Percentiles rank a stretch among this genome's conserved stretches.
Evolutionary conservation across 371 early-diverging fungal species (phyloP).

Genomic region (Rhizomucor miehei): DNA sequence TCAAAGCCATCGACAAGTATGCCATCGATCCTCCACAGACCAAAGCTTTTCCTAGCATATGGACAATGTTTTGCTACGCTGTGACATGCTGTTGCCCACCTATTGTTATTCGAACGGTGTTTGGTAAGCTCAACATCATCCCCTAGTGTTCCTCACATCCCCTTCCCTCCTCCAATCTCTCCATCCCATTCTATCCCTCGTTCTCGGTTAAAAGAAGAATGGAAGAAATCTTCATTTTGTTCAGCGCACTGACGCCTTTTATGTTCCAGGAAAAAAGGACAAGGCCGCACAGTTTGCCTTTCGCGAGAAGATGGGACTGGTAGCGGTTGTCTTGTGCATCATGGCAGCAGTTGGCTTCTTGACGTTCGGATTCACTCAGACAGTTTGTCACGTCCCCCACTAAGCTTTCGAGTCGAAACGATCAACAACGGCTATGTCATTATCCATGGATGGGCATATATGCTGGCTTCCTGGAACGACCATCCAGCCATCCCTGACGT

Average conservation of each 20-base stretch:
- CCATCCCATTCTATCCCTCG: not conserved
- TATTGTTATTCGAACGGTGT: slow-evolving; percentile 5
- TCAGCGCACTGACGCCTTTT: no score
- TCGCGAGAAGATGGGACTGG: slow-evolving; percentile 83
- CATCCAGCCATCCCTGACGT: slow-evolving; percentile 51
- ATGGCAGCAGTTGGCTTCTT: slow-evolving; percentile 75
- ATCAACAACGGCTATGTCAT: slow-evolving; percentile 49
- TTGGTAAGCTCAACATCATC: no score
- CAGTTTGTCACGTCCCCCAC: slow-evolving; percentile 52
- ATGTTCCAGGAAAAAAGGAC: slow-evolving; percentile 22
- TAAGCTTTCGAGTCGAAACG: slow-evolving; percentile 35
- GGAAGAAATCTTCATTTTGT: no score
- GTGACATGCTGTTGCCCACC: slow-evolving; percentile 58
- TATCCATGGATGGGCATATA: slow-evolving; percentile 60
- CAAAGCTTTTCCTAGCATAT: slow-evolving; percentile 16
- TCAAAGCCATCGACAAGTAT: not conserved
- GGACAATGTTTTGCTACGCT: slow-evolving; percentile 49
- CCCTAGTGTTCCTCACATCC: no score
- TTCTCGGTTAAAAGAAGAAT: not conserved
- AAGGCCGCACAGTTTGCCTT: slow-evolving; percentile 73
- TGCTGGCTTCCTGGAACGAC: slow-evolving; percentile 52
- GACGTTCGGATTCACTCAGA: slow-evolving; percentile 69
- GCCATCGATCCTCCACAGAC: slow-evolving; percentile 1
- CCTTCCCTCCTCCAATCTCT: no score
- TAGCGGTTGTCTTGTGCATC: slow-evolving; percentile 65